phyloP scores from a whole-genome alignment of 108 stramenopile genomes.

The Skeletonema grethae region DNA sequence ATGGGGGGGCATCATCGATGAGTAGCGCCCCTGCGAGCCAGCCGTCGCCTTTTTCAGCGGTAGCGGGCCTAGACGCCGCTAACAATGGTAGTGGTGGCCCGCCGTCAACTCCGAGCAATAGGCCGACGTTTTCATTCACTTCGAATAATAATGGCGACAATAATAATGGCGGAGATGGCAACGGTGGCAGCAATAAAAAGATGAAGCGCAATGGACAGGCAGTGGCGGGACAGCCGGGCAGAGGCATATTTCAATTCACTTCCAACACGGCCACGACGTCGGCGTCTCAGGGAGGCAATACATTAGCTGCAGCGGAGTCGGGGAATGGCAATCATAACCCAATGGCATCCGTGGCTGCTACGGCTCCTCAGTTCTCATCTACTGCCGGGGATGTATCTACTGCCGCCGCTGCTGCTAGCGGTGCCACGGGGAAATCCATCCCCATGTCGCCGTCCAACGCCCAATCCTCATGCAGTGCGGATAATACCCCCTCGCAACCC shows the following conservation, averaged over 20 bases:
- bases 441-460: slow-evolving; percentile 1
- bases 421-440: background rate
- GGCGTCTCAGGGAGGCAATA: background rate
- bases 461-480: slow-evolving; percentile 1
- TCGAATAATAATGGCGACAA: background rate
- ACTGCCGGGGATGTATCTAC: background rate
- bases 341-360: background rate
- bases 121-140: slow-evolving; percentile 1
- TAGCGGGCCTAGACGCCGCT: background rate
- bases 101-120: background rate
- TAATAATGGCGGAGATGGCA: too few relatives aligned
- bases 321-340: background rate
- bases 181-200: background rate
- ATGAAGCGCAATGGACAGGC: slow-evolving; percentile 7
- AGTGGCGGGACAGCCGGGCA: background rate
- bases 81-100: background rate
- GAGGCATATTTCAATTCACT: slow-evolving; percentile 32
- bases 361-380: background rate
- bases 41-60: background rate
- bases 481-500: slow-evolving; percentile 5
- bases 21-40: background rate
- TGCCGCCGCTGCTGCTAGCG: background rate
- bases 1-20: background rate
- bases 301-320: background rate
- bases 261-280: slow-evolving; percentile 18